phyloP scores from a whole-genome alignment of 345 rosid genomes.

The Murraya paniculata region DNA sequence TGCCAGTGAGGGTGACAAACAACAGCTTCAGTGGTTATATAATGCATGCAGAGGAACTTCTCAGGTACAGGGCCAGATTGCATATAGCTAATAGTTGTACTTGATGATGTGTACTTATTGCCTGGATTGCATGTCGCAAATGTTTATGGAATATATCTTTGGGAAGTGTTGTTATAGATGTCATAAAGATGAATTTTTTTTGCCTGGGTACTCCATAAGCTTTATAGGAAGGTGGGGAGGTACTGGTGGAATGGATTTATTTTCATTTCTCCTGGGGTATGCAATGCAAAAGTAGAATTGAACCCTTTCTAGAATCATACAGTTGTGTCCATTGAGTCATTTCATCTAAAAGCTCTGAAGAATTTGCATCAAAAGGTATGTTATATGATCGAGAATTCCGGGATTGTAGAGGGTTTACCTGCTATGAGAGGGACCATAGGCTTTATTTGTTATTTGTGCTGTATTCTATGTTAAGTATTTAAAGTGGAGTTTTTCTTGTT shows the following conservation, averaged over 20 bases:
- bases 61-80: slow-evolving; percentile 28
- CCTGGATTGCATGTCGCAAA: neutral
- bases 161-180: neutral
- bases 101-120: slow-evolving; percentile 7
- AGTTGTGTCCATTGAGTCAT: neutral
- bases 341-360: neutral
- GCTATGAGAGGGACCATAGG: neutral
- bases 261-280: neutral
- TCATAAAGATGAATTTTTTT: neutral
- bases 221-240: neutral
- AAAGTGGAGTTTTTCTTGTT: neutral
- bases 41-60: slow-evolving; percentile 44
- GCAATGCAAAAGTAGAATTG: neutral
- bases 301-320: neutral
- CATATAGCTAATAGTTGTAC: neutral
- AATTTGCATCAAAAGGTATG: neutral
- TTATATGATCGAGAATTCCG: neutral
- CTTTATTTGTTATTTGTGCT: neutral
- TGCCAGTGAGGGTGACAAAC: slow-evolving; percentile 38
- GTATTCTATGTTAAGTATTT: neutral
- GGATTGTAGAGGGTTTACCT: neutral
- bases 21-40: slow-evolving; percentile 37
- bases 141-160: neutral
- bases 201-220: neutral
- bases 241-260: neutral